Base-by-base conservation (phyloP, 805 yeast species). In the Candida tammaniensis region DNA sequence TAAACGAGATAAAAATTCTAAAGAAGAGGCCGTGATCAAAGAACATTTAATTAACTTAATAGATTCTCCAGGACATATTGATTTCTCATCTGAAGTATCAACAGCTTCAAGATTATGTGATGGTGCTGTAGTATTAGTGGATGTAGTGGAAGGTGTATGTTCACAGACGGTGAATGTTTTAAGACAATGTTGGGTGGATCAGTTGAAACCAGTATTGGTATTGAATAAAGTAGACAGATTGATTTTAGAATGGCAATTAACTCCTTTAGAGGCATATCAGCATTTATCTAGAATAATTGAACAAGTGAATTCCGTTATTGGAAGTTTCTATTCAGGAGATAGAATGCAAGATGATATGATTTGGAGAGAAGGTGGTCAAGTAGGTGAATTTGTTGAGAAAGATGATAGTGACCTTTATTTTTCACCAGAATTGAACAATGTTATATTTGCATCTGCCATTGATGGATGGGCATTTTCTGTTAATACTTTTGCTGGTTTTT, bases 41-140 rank as follows among this genome's bases (percentile, higher is more conserved):
- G 96, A 93, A 52, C 85, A 86, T 59, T 64, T 93, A 36, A 82
- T 93, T 52, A 93, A 93, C 54, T 72, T 93, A 49, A 91, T 93
- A 38, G 99, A 93, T 59, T 91, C 98, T 0, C 99, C 99, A 0
- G 99, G 99, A n/a, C 99, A 93, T 51, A 87, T 93, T 40, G 99
- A 93, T 61, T 93, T 93, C 57, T 83, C 95, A 1, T 83, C 94
- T 9, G 99, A 93, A 54, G 99, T 93, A 0, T 86, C 96, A 17
- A 86, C 96, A 0, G 95, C 98, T 1, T 88, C 98, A 1, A 72
- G 98, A 50, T 67, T 93, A 27, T 93, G 98, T 64, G 99, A 93
- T 55, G 98, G 98, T 28, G 96, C 98, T 0, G 83, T 93, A 3
- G 94, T 93, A 0, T 65, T 93, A 11, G 96, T 93, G 2, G 99